Evolutionary conservation across 208 protist species (phyloP).

Genomic region (Leishmania braziliensis): DNA sequence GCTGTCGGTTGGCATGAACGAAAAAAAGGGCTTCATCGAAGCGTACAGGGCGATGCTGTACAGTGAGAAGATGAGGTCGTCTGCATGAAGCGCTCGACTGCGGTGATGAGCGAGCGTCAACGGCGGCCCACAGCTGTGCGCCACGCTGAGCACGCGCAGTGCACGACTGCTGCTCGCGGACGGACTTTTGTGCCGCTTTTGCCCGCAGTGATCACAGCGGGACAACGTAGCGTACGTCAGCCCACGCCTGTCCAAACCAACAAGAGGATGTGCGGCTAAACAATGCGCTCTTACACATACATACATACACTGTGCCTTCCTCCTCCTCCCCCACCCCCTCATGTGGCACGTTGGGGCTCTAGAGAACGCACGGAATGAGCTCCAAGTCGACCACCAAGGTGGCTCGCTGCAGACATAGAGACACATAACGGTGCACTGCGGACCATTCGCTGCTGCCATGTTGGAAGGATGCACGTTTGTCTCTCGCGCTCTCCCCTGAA

Average conservation of each 20-base stretch:
- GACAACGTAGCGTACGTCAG: neutral
- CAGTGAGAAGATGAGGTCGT: neutral
- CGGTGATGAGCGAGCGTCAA: neutral
- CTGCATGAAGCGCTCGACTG: neutral
- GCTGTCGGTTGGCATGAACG: conserved; percentile 49
- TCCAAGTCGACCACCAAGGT: neutral
- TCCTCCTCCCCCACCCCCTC: neutral
- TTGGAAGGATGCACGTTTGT: too few species aligned
- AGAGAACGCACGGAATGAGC: neutral
- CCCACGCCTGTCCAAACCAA: neutral
- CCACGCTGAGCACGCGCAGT: neutral
- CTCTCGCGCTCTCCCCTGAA: too few species aligned
- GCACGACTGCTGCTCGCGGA: neutral
- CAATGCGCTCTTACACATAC: neutral
- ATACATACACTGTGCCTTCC: neutral
- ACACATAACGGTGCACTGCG: neutral
- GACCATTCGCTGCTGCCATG: too few species aligned
- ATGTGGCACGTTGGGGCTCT: neutral
- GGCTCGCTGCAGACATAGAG: neutral
- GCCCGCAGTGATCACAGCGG: neutral
- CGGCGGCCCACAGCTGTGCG: neutral
- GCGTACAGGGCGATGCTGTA: conserved; percentile 36
- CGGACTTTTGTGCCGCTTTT: neutral
- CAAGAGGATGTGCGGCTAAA: too few species aligned
- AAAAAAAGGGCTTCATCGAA: conserved; percentile 66